Evolutionary conservation across 2,329 filamentous ascomycete species (phyloP).

Genomic region (Exophiala phaeomuriformis): DNA sequence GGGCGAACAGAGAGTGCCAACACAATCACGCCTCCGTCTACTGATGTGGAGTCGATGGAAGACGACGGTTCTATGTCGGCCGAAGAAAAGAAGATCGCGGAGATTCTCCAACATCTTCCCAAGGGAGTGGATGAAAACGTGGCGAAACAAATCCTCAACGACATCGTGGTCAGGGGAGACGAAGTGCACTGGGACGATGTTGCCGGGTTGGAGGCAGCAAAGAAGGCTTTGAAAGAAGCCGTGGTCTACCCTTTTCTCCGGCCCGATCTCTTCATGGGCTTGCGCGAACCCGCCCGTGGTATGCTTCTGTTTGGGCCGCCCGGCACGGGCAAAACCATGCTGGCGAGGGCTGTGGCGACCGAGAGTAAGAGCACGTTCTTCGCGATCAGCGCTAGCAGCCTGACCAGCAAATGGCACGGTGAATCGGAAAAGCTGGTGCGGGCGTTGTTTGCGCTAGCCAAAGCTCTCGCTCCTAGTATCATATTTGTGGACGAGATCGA

Average conservation of each 20-base stretch:
- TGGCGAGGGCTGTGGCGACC: constrained; percentile 87
- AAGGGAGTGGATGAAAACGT: constrained; percentile 72
- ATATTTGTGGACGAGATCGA: constrained; percentile 99
- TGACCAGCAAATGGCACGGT: constrained; percentile 93
- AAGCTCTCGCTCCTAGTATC: constrained; percentile 81
- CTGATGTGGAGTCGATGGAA: constrained; percentile 45
- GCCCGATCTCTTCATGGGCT: constrained; percentile 89
- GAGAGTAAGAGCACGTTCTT: constrained; percentile 95
- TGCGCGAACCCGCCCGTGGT: constrained; percentile 85
- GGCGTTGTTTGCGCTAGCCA: constrained; percentile 83
- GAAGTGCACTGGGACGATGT: constrained; percentile 94
- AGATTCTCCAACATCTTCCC: constrained; percentile 69
- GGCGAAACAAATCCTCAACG: constrained; percentile 88
- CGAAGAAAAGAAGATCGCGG: constrained; percentile 51
- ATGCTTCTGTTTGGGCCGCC: constrained; percentile 96
- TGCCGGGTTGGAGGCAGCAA: constrained; percentile 81
- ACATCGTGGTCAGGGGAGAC: constrained; percentile 90
- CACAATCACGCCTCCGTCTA: constrained; percentile 42
- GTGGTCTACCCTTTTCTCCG: constrained; percentile 96
- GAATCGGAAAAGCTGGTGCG: constrained; percentile 95
- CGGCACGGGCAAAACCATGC: constrained; percentile 98
- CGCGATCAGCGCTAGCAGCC: constrained; percentile 85
- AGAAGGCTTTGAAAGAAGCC: constrained; percentile 84
- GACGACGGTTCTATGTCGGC: constrained; percentile 43
- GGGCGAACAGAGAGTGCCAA: constrained; percentile 33